Base-by-base conservation (phyloP, 2,329 filamentous ascomycete species). In the Ophiostoma ulmi region DNA sequence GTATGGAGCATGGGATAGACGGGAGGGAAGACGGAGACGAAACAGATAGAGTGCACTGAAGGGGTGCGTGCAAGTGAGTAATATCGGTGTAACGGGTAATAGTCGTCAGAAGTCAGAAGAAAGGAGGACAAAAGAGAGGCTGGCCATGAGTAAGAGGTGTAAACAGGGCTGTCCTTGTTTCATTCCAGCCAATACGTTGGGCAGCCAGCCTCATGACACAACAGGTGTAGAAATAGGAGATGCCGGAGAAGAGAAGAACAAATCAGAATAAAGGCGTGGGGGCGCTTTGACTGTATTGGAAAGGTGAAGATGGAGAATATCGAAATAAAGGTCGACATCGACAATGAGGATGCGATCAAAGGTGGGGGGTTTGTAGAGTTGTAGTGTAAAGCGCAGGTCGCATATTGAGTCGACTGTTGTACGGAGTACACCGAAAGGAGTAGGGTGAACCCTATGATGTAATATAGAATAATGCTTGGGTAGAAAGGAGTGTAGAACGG, bases 151-250 rank as follows among this genome's bases (percentile, higher is more conserved):
- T 11, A 35, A 35, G 39, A 48, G 11, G 13, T 14, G 61, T 6
- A 65, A 65, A 65, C 63, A 65, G 63, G 63, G 63, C 63, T 65
- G 63, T 39, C 63, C 58, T 63, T 63, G 63, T 65, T 39, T 64
- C 35, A 39, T 39, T 36, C 14, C 63, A 65, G 35, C 58, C 58
- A 36, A 36, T 20, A 31, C 31, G 35, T 65, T 36, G 61, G 63
- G 7, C 35, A 39, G 31, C 35, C 63, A 65, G 63, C 61, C 61
- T 64, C 61, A 64, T 64, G 61, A 35, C 20, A 55, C n/a, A 31
- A 58, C 7, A 58, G 52, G 22, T 13, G 22, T 14, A 63, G 14
- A 63, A 31, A 35, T 7, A 61, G 14, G 26, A 26, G 58, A 31
- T 35, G 52, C 52, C 52, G 26, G 26, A 31, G 22, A 61, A 8